These are phyloP conservation scores for Claviceps humidiphila DNA, from an alignment of 2,329 filamentous ascomycete genomes.

Conservation along the genomic window DNA sequence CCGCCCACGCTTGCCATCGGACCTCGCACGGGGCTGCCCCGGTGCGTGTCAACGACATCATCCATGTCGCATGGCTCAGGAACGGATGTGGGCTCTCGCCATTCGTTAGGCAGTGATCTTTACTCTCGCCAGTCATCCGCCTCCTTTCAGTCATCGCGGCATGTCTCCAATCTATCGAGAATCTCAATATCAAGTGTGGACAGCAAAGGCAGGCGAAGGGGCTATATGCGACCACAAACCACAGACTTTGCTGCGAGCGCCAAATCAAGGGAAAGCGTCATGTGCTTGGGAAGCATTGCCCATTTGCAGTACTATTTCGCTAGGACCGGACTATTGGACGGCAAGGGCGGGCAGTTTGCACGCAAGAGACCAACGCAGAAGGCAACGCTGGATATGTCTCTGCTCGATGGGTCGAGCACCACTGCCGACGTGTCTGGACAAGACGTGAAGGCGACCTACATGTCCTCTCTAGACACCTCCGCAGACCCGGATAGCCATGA, in stretches of 20 bases:
- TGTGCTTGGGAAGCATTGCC: slow-evolving; percentile 91
- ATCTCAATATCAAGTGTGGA: slow-evolving; percentile 33
- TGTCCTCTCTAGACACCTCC: slow-evolving; percentile 46
- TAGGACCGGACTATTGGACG: slow-evolving; percentile 80
- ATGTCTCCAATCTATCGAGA: slow-evolving; percentile 23
- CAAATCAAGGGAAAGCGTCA: slow-evolving; percentile 80
- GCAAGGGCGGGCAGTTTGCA: slow-evolving; percentile 77
- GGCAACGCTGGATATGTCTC: slow-evolving; percentile 44
- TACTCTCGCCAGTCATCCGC: slow-evolving; percentile 48
- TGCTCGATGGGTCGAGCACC: slow-evolving; percentile 25
- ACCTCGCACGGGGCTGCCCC: slow-evolving; percentile 43
- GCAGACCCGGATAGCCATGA: slow-evolving; percentile 35
- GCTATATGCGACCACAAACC: slow-evolving; percentile 77
- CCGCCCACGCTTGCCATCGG: slow-evolving; percentile 51
- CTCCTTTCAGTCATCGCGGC: slow-evolving; percentile 35
- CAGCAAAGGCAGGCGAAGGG: slow-evolving; percentile 45
- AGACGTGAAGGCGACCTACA: slow-evolving; percentile 46
- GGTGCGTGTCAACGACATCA: slow-evolving; percentile 50
- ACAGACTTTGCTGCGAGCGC: slow-evolving; percentile 87
- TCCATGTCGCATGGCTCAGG: slow-evolving; percentile 44
- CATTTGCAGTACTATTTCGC: slow-evolving; percentile 99
- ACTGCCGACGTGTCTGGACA: slow-evolving; percentile 28
- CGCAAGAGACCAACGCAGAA: slow-evolving; percentile 53
- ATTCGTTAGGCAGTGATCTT: slow-evolving; percentile 43
- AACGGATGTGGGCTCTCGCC: slow-evolving; percentile 33